Percentiles rank a stretch among this genome's conserved stretches.
phyloP scores from a whole-genome alignment of 1,139 yeast genomes.

The Zygosaccharomyces pseudobailii region DNA sequence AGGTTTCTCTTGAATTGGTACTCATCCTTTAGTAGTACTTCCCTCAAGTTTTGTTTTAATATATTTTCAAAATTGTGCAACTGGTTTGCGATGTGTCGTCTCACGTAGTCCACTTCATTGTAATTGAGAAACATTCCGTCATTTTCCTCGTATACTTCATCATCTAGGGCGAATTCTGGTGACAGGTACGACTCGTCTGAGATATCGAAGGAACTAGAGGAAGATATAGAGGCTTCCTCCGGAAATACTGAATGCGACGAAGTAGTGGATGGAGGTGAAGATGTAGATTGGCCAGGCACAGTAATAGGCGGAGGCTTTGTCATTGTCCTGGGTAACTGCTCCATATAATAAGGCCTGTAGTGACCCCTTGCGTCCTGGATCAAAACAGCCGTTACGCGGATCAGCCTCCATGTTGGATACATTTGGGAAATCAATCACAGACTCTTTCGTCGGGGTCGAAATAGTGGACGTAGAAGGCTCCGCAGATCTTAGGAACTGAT shows the following conservation, averaged over 20 bases:
- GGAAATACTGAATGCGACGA: conserved; percentile 14
- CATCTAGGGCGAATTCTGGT: conserved; percentile 5
- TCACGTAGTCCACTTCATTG: conserved; percentile 17
- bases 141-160: conserved; percentile 2
- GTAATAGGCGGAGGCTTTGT: conserved; percentile 2
- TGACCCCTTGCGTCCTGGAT: conserved; percentile 13
- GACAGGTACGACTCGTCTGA: conserved; percentile 7
- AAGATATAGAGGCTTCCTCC: conserved; percentile 6
- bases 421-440: neutral
- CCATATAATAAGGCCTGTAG: conserved; percentile 19
- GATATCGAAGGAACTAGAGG: conserved; percentile 8
- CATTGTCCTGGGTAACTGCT: conserved; percentile 1
- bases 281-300: conserved; percentile 11
- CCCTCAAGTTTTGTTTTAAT: conserved; percentile 14
- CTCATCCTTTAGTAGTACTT: conserved; percentile 17
- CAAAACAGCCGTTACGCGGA: conserved; percentile 3
- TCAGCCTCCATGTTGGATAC: neutral
- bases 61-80: conserved; percentile 17
- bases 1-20: conserved; percentile 13
- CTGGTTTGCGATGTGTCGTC: conserved; percentile 17
- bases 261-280: conserved; percentile 13
- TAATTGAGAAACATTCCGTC: conserved; percentile 10
- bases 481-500: conserved; percentile 23
- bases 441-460: conserved; percentile 1
- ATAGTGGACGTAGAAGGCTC: conserved; percentile 6